These are phyloP conservation scores for Calonectria pteridis DNA, from an alignment of 2,329 filamentous ascomycete species.

Conservation along the genomic window DNA sequence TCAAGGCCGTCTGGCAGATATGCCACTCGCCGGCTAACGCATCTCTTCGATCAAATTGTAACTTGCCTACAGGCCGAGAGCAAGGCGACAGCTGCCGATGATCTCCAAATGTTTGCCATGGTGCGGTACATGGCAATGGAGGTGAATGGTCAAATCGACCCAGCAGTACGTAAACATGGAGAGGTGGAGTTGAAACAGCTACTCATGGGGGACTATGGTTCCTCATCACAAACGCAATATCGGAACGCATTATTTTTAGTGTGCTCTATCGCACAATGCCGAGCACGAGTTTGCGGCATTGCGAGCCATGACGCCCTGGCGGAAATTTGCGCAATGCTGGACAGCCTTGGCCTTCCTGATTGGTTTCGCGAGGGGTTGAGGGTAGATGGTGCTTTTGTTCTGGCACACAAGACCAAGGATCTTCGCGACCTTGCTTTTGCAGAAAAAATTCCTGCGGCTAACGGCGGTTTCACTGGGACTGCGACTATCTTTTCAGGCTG, in stretches of 20 bases:
- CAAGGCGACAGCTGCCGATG: slow-evolving; percentile 24
- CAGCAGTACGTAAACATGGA: slow-evolving; percentile 32
- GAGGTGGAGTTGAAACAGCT: slow-evolving; percentile 39
- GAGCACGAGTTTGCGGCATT: slow-evolving; percentile 56
- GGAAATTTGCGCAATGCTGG: slow-evolving; percentile 56
- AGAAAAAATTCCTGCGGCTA: slow-evolving; percentile 54
- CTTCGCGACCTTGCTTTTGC: slow-evolving; percentile 67
- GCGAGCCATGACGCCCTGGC: slow-evolving; percentile 53
- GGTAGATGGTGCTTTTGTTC: slow-evolving; percentile 62
- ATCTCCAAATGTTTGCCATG: slow-evolving; percentile 42
- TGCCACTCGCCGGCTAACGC: slow-evolving; percentile 40
- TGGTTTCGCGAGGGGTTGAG: slow-evolving; percentile 54
- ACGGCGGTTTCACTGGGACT: slow-evolving; percentile 18
- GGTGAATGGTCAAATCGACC: slow-evolving; percentile 25
- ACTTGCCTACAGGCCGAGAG: slow-evolving; percentile 29
- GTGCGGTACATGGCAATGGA: slow-evolving; percentile 45
- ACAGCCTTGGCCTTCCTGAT: slow-evolving; percentile 48
- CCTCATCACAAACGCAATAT: slow-evolving; percentile 38
- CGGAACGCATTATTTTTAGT: slow-evolving; percentile 53
- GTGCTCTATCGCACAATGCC: slow-evolving; percentile 61
- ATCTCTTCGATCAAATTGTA: slow-evolving; percentile 44
- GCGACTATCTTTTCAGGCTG: slow-evolving; percentile 51
- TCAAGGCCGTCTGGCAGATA: slow-evolving; percentile 6
- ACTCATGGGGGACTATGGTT: slow-evolving; percentile 30
- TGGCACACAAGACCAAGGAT: slow-evolving; percentile 66